These are phyloP conservation scores for Agroathelia rolfsii DNA, from an alignment of 1,284 basidiomycete genomes.

Conservation along the genomic window DNA sequence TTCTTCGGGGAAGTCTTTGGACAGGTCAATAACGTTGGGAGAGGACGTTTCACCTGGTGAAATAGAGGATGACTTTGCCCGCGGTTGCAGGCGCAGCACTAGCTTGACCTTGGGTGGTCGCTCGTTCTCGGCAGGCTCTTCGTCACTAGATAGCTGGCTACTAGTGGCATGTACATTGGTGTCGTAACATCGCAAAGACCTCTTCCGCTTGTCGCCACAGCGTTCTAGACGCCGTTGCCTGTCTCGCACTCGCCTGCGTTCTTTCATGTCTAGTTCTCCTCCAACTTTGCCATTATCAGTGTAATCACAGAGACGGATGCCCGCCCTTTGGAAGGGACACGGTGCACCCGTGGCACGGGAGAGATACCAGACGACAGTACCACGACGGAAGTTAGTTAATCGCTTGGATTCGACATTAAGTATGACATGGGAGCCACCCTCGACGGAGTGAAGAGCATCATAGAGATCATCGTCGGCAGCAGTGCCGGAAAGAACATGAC, in stretches of 20 bases:
- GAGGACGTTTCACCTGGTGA: slow-evolving; percentile 16
- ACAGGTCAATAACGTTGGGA: slow-evolving; percentile 31
- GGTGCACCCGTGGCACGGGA: slow-evolving; percentile 61
- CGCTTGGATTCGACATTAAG: slow-evolving; percentile 35
- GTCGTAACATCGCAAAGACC: too few species aligned
- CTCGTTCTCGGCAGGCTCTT: slow-evolving; percentile 31
- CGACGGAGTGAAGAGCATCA: slow-evolving; percentile 57
- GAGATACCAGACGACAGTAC: slow-evolving; percentile 72
- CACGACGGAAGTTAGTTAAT: slow-evolving; percentile 64
- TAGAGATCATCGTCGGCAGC: slow-evolving; percentile 59
- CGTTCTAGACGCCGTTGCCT: slow-evolving; percentile 24
- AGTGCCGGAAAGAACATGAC: slow-evolving; percentile 64
- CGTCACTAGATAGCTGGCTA: slow-evolving; percentile 37
- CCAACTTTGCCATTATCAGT: slow-evolving; percentile 35
- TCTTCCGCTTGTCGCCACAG: slow-evolving; percentile 40
- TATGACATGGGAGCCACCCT: slow-evolving; percentile 52
- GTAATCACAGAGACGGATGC: slow-evolving; percentile 63
- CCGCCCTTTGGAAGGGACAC: slow-evolving; percentile 61
- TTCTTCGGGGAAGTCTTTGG: slow-evolving; percentile 25
- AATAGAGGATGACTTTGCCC: slow-evolving; percentile 24
- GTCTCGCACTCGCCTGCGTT: slow-evolving; percentile 26
- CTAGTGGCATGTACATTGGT: too few species aligned
- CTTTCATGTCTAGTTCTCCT: slow-evolving; percentile 48
- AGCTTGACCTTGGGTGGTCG: slow-evolving; percentile 59
- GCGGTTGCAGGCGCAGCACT: slow-evolving; percentile 49